Evolutionary conservation across 352 stramenopile genomes (phyloP).

Genomic region (Phytophthora foliorum): DNA sequence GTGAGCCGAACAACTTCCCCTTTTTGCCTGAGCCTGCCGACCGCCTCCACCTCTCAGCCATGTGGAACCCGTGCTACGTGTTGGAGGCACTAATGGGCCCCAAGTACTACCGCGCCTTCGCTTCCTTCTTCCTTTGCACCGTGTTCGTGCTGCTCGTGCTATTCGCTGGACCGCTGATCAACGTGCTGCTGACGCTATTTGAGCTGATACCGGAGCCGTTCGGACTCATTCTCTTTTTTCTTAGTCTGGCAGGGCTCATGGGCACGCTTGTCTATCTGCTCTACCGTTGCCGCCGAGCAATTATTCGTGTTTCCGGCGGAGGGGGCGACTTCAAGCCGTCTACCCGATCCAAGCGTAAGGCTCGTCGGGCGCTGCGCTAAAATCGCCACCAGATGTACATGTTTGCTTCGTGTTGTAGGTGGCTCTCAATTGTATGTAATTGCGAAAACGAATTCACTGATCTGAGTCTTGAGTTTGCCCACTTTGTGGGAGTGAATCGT

Average conservation of each 20-base stretch:
- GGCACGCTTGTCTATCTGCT: slow-evolving; percentile 55
- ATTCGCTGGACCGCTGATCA: slow-evolving; percentile 78
- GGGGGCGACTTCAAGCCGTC: slow-evolving; percentile 24
- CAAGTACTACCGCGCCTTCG: slow-evolving; percentile 77
- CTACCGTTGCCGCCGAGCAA: slow-evolving; percentile 65
- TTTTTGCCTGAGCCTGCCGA: slow-evolving; percentile 78
- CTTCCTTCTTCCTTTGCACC: slow-evolving; percentile 69
- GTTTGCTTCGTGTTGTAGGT: background rate
- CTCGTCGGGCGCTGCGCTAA: slow-evolving; percentile 32
- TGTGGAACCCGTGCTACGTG: slow-evolving; percentile 89
- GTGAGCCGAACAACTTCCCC: slow-evolving; percentile 85
- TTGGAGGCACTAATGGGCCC: slow-evolving; percentile 80
- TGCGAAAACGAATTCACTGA: too few relatives aligned
- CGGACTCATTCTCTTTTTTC: slow-evolving; percentile 70
- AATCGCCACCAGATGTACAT: background rate
- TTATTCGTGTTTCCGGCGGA: slow-evolving; percentile 37
- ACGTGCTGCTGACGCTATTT: slow-evolving; percentile 72
- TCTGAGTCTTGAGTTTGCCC: too few relatives aligned
- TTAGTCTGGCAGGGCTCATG: slow-evolving; percentile 50
- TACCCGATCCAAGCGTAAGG: slow-evolving; percentile 26
- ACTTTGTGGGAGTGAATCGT: too few relatives aligned
- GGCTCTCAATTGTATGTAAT: too few relatives aligned
- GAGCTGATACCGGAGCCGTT: slow-evolving; percentile 69
- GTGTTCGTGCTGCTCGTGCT: slow-evolving; percentile 67
- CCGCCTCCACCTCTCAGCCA: slow-evolving; percentile 76